Evolutionary conservation across 805 yeast genomes (phyloP), one percentile per base, ranked within the genome.

Genomic region (Wickerhamomyces hampshirensis): DNA sequence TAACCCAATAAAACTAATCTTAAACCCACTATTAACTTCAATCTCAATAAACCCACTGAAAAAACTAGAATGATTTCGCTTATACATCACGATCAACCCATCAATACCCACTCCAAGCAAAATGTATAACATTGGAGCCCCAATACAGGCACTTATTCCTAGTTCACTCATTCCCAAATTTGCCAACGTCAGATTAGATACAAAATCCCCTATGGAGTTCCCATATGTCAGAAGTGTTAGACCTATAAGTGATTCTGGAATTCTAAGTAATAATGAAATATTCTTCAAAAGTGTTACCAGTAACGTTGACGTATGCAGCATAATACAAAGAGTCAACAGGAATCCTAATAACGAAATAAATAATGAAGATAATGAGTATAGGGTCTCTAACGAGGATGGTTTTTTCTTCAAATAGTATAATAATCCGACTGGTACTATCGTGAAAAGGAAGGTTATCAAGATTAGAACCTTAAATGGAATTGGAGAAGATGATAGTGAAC

Each of bases 121-220:
- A 29, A 83, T 64, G 35, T 88, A 82, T 28, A 93, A 57, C 39
- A 91, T 60, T 0, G 98, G 98, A 1, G 96, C 87, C 0, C 97
- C 98, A 56, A 89, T 83, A 53, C 98, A 89, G 0, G 97, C 96
- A 19, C 93, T 84, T n/a, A 93, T 66, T 0, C 97, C 97, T 84
- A 91, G 84, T 31, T 83, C 69, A 0, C 95, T 85, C 62, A 76
- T 79, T 0, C 95, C 96, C 69, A 85, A 73, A 39, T 66, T 66
- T 0, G 95, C 88, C 18, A 91, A 75, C 0, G 94, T 82, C 24
- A 82, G 57, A 48, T 91, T 87, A 0, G 96, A 82, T 1, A 89
- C 78, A 31, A 89, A 63, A 53, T 91, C 98, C 5, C 98, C 97
- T 6, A 84, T 63, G 1, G 96, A 89, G 57, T 91, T 93, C 5